These are phyloP conservation scores for Bjerkandera adusta DNA, from an alignment of 1,284 basidiomycete genomes.

Conservation along the genomic window DNA sequence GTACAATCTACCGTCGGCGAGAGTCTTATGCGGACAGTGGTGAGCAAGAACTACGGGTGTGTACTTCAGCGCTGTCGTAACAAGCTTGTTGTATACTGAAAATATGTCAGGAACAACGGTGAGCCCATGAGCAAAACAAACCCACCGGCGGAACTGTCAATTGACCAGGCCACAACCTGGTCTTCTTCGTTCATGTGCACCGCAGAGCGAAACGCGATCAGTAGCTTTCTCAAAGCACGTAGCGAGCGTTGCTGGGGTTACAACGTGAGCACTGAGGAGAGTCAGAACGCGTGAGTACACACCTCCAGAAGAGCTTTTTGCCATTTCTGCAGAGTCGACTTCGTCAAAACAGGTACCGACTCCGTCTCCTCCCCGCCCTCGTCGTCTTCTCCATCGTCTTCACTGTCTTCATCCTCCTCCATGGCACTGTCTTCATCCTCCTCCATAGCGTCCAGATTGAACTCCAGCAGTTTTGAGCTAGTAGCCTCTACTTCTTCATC, in stretches of 20 bases:
- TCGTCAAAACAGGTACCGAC: slow-evolving; percentile 67
- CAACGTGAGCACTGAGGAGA: background rate
- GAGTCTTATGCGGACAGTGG: slow-evolving; percentile 86
- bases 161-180: slow-evolving; percentile 74
- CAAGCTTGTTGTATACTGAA: slow-evolving; percentile 89
- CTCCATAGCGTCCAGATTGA: slow-evolving; percentile 49
- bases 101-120: slow-evolving; percentile 1
- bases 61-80: slow-evolving; percentile 86
- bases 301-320: slow-evolving; percentile 91
- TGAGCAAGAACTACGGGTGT: slow-evolving; percentile 88
- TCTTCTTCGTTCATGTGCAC: slow-evolving; percentile 89
- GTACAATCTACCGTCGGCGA: slow-evolving; percentile 82
- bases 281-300: slow-evolving; percentile 18
- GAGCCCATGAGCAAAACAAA: background rate
- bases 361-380: slow-evolving; percentile 40
- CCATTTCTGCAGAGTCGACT: slow-evolving; percentile 78
- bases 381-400: slow-evolving; percentile 39
- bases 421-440: slow-evolving; percentile 44
- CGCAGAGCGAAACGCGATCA: slow-evolving; percentile 88
- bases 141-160: slow-evolving; percentile 75
- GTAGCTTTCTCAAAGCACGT: slow-evolving; percentile 79
- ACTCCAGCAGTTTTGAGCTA: slow-evolving; percentile 63
- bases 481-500: slow-evolving; percentile 38
- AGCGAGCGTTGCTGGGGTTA: slow-evolving; percentile 77
- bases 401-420: slow-evolving; percentile 39